Percentiles rank a stretch among this genome's conserved stretches.
These are phyloP conservation scores for Arthrobotrys entomopaga DNA, from an alignment of 2,329 filamentous ascomycete genomes.

Conservation along the genomic window DNA sequence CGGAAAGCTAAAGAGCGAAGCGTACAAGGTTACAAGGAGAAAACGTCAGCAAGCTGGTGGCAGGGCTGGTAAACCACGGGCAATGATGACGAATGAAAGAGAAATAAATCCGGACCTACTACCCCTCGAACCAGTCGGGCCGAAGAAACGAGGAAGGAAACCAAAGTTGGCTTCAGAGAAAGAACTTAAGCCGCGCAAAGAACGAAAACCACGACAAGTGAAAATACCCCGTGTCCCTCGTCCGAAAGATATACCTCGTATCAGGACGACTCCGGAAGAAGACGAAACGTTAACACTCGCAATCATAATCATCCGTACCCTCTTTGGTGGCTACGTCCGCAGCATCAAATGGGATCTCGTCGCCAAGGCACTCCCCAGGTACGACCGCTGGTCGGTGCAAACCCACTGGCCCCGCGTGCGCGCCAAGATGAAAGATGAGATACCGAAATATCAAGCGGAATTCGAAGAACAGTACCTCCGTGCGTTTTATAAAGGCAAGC, in stretches of 20 bases:
- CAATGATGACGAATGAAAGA: conserved; percentile 33
- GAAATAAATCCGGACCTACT: conserved; percentile 35
- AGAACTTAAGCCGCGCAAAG: conserved; percentile 18
- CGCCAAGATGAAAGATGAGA: conserved; percentile 50
- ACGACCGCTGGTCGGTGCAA: conserved; percentile 47
- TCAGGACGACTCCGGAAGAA: conserved; percentile 50
- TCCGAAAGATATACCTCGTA: conserved; percentile 51
- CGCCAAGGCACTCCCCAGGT: conserved; percentile 37
- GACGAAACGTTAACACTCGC: conserved; percentile 51
- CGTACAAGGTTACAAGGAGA: conserved; percentile 13
- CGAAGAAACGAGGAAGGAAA: conserved; percentile 42
- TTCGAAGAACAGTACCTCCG: conserved; percentile 52
- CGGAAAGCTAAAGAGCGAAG: conserved; percentile 13
- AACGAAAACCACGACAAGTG: conserved; percentile 24
- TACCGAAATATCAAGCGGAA: conserved; percentile 49
- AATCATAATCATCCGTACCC: conserved; percentile 49
- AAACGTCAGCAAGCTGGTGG: conserved; percentile 47
- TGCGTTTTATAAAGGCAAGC: conserved; percentile 41
- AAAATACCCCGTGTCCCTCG: conserved; percentile 27
- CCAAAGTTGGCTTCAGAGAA: background rate
- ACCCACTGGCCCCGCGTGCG: conserved; percentile 48
- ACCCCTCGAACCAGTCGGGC: conserved; percentile 9
- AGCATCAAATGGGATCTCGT: conserved; percentile 54
- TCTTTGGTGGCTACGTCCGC: conserved; percentile 51
- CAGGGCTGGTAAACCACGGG: conserved; percentile 22